These are phyloP conservation scores for Spirogloea muscicola DNA, from an alignment of 139 green algal genomes.

Conservation along the genomic window DNA sequence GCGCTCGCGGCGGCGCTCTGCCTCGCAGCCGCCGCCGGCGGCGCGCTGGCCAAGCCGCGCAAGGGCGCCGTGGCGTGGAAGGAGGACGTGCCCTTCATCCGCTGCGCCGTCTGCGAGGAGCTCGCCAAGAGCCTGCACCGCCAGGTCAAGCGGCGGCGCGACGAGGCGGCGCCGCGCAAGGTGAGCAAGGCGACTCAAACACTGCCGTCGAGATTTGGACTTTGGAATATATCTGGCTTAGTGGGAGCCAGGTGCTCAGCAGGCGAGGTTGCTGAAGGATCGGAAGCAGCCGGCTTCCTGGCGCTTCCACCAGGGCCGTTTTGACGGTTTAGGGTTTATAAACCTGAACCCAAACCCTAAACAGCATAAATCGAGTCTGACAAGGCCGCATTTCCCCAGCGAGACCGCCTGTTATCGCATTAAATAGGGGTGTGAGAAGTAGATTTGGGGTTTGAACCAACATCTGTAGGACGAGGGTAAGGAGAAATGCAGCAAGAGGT, in stretches of 20 bases:
- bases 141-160: conserved; percentile 27
- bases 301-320: not conserved
- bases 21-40: too few relatives aligned
- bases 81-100: conserved; percentile 26
- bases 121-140: conserved; percentile 21
- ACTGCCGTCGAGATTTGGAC: not conserved
- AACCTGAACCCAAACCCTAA: not conserved
- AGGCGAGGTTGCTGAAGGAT: not conserved
- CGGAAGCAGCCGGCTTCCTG: not conserved
- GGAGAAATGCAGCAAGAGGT: too few relatives aligned
- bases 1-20: too few relatives aligned
- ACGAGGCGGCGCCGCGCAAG: conserved; percentile 24
- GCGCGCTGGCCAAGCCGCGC: too few relatives aligned
- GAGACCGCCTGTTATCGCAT: too few relatives aligned
- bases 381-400: not conserved
- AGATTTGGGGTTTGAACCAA: too few relatives aligned
- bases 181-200: not conserved
- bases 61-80: not conserved
- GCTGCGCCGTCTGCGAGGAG: conserved; percentile 38
- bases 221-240: not conserved
- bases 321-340: too few relatives aligned
- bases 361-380: not conserved
- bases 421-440: too few relatives aligned
- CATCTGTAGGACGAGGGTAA: too few relatives aligned
- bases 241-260: not conserved